Evolutionary conservation across 208 protist species (phyloP).

Genomic region (Trypanosoma cruzi): DNA sequence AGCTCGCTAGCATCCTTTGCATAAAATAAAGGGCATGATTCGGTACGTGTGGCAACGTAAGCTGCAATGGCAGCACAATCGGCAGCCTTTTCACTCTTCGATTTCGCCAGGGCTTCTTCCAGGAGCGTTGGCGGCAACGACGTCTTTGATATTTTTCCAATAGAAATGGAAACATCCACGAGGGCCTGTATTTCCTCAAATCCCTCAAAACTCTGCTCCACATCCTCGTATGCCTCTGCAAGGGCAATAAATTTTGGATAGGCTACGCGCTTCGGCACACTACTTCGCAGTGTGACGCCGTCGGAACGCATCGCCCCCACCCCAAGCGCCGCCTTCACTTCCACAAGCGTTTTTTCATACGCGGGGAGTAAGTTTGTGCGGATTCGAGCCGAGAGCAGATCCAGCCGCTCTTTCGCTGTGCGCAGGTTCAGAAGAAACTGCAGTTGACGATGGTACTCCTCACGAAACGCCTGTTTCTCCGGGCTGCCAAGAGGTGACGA

Average conservation of each 20-base stretch:
- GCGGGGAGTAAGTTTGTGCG: conserved; percentile 38
- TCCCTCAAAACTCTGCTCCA: conserved; percentile 41
- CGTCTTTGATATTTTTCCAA: conserved; percentile 40
- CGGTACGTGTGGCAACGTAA: conserved; percentile 23
- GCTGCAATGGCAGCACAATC: conserved; percentile 26
- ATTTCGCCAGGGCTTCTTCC: conserved; percentile 35
- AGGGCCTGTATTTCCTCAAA: conserved; percentile 53
- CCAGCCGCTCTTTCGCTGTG: conserved; percentile 46
- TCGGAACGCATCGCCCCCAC: conserved; percentile 15
- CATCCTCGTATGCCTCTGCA: conserved; percentile 64
- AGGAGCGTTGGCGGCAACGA: conserved; percentile 47
- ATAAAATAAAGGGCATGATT: conserved; percentile 19
- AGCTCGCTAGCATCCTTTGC: conserved; percentile 19
- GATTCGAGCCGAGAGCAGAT: conserved; percentile 35
- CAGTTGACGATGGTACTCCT: conserved; percentile 81
- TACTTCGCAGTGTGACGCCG: conserved; percentile 24
- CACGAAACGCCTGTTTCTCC: conserved; percentile 34
- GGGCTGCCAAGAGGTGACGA: conserved; percentile 35
- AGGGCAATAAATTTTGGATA: conserved; percentile 81
- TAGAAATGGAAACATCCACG: conserved; percentile 48
- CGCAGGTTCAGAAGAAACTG: conserved; percentile 57
- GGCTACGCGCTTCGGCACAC: conserved; percentile 52
- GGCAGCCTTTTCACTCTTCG: conserved; percentile 32
- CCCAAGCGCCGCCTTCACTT: conserved; percentile 49
- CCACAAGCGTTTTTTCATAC: conserved; percentile 42